Base-by-base conservation (phyloP, 2,329 filamentous ascomycete genomes). In the Berkeleyomyces rouxiae region DNA sequence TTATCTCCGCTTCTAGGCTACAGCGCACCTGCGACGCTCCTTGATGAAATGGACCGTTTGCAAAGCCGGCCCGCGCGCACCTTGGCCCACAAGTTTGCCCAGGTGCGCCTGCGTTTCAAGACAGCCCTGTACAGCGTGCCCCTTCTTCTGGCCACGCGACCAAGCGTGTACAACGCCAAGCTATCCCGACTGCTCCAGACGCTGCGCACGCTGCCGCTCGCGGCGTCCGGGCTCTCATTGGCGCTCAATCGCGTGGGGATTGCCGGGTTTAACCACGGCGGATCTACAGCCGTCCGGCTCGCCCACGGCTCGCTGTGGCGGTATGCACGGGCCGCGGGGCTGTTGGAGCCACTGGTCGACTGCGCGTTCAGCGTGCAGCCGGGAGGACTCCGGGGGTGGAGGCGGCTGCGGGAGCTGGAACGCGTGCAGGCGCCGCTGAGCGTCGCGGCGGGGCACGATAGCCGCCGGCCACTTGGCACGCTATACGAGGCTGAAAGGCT, bases 201-300 rank as follows among this genome's bases (percentile, higher is more conserved):
- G 9, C 57, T 63, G 42, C 61, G 63, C 10, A 60, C 59, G 16
- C 44, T 63, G 5, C 64, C 58, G 1, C 16, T 64, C 9, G 49
- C 64, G 3, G 23, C 59, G 4, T 43, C 64, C 4, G 62, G 58
- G n/a, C 39, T 59, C 1, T 57, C 58, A 3, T 44, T 46, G 1
- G 46, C 53, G 2, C 67, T 71, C 13, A 71, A 70, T 39, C 59
- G 59, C 40, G 71, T 83, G 60, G 80, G 76, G 37, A 77, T 74
- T 0, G 79, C 79, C 0, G 82, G 82, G 0, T 84, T 82, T 72
- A 84, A 81, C 72, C 84, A 81, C 80, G 82, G 82, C 40, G 82
- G 79, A n/a, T 78, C 78, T 66, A 76, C 82, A 66, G 71, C 74
- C 1, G 69, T 80, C 23, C 68, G 74, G 11, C 74, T 83, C 5